These are phyloP conservation scores for Onygena corvina DNA, from an alignment of 2,329 filamentous ascomycete genomes.

Conservation along the genomic window DNA sequence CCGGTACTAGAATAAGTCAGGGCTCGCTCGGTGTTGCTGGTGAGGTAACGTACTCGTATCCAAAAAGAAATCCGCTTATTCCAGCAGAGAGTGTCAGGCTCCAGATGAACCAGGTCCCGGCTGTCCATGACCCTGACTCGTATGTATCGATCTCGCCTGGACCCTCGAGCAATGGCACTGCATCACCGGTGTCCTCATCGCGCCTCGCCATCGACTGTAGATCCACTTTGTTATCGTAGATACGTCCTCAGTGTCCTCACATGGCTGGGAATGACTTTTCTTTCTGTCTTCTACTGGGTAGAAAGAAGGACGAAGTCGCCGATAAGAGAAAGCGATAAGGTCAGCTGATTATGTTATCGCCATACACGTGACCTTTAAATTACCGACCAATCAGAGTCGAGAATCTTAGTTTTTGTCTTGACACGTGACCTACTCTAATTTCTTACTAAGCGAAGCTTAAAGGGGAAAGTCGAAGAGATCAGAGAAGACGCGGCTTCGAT, in stretches of 20 bases:
- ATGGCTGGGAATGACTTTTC: not conserved
- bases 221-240: no score
- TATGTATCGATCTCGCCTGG: not conserved
- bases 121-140: not conserved
- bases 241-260: not conserved
- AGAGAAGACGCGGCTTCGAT: not conserved
- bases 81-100: conserved; percentile 46
- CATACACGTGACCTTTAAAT: conserved; percentile 2
- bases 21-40: not conserved
- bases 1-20: conserved; percentile 37
- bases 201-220: conserved; percentile 18
- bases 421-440: not conserved
- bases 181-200: conserved; percentile 12
- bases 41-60: conserved; percentile 42
- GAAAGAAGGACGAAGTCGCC: no score
- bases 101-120: conserved; percentile 39
- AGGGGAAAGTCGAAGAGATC: not conserved
- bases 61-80: conserved; percentile 48
- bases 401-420: not conserved
- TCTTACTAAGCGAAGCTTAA: not conserved
- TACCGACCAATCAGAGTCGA: not conserved
- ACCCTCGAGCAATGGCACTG: conserved; percentile 23
- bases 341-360: no score
- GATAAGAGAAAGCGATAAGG: no score
- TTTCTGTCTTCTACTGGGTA: no score